Percentiles rank a stretch among this genome's conserved stretches.
phyloP scores from a whole-genome alignment of 2,329 filamentous ascomycete species.

The Remersonia thermophila region DNA sequence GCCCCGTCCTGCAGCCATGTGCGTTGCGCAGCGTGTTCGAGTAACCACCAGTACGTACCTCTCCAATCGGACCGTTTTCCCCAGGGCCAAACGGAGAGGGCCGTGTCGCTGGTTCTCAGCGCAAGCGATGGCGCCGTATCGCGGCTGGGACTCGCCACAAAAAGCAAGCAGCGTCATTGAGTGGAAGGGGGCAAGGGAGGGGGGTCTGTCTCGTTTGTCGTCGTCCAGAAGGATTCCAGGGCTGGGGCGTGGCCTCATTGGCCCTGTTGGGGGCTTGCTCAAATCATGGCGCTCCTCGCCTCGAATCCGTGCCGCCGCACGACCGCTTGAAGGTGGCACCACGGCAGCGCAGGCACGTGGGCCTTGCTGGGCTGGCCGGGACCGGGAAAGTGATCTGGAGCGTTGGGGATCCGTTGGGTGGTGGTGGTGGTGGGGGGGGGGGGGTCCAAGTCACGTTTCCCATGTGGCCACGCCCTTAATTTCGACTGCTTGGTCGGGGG shows the following conservation, averaged over 20 bases:
- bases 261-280: neutral
- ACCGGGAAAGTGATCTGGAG: constrained; percentile 5
- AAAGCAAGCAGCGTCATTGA: neutral
- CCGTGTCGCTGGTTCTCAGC: neutral
- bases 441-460: constrained; percentile 6
- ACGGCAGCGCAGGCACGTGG: constrained; percentile 6
- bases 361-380: constrained; percentile 3
- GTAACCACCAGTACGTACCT: too few relatives aligned
- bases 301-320: constrained; percentile 3
- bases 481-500: too few relatives aligned
- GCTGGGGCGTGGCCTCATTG: neutral
- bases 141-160: neutral
- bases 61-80: too few relatives aligned
- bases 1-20: neutral
- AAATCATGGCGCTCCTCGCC: constrained; percentile 2
- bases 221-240: neutral
- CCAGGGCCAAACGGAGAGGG: constrained; percentile 1
- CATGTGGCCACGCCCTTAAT: constrained; percentile 9
- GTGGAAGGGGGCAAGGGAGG: neutral
- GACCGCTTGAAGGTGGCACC: constrained; percentile 8
- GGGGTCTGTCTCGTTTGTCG: neutral
- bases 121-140: neutral
- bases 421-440: too few relatives aligned
- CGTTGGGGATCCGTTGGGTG: constrained; percentile 2
- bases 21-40: neutral